Evolutionary conservation across 805 yeast species (phyloP), one percentile per base, ranked within the genome.

Genomic region (Metschnikowia lunata): DNA sequence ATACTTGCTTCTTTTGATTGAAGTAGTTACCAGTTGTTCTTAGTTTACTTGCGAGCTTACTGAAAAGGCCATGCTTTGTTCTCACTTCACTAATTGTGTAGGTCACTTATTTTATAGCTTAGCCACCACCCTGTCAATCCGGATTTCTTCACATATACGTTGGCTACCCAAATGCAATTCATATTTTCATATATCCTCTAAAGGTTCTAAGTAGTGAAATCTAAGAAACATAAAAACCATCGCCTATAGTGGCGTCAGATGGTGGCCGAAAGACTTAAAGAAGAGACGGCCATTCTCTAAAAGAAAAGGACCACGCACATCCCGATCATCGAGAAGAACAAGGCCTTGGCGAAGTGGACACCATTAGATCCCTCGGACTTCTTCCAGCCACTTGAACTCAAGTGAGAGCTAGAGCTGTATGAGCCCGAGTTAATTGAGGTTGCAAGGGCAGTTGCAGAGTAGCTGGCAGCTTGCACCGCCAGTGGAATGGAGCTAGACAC

Each of bases 401-500:
- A 31, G 28, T 30, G 30, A 9, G 43, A 33, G 26, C 38, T 34
- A 13, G 39, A 26, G 26, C 38, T 34, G n/a, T 36, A 26, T 10
- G 42, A 12, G 18, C 30, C 30, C 5, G 48, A 14, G 15, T 33
- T 28, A 13, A 40, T 33, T 4, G 48, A 34, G n/a, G 42, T 27
- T 27, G 42, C 51, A 18, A 50, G 34, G 37, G 43, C 33, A 3
- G 82, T 75, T 8, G 70, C 56, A 2, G 77, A 67, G 52, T 71
- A 79, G 3, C 58, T 64, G 2, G 75, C 58, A 1, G 81, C 85
- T 3, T 59, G 55, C 2, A 61, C 59, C 1, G 83, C 83, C 32
- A 71, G 63, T n/a, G 86, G 85, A 36, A 81, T 72, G 9, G 64
- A 37, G 10, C 69, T 49, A 5, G 64, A 48, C 34, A 82, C 73